Base-by-base conservation (phyloP, 1,139 yeast species). In the Pichia sp. region DNA sequence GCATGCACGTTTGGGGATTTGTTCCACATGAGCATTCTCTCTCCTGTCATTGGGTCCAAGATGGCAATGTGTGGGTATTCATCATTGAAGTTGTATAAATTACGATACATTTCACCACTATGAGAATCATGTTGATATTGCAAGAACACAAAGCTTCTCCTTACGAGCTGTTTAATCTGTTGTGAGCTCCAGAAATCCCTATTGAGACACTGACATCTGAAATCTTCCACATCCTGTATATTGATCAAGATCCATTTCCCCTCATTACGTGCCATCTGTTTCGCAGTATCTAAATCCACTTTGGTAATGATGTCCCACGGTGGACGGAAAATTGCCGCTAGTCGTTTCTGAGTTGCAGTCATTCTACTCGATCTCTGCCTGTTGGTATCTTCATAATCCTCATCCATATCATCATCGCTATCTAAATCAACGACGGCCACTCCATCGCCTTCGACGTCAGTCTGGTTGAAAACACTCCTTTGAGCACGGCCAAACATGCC, bases 11-110 rank as follows among this genome's bases (percentile, higher is more conserved):
- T 61, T 0, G 93, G 94, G 2, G 77, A 78, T 29, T 55, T 62
- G 12, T 75, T 76, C 95, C 96, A 88, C 41, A 67, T 67, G 47
- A 72, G 70, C 38, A 86, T 72, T 42, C 94, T 68, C 59, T 91
- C 98, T 12, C 97, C 97, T 0, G 98, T 91, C 55, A 88, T 74
- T 2, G 98, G 96, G 55, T 93, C 99, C 38, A 93, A 58, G 29
- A 93, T 84, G 3, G 96, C 86, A 29, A 93, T 77, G 55, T 91
- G 96, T 1, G 99, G 99, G 52, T 66, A 80, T 22, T 40, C 44
- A 22, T 62, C 69, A 3, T 67, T 58, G 35, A 77, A 65, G 4
- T 82, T 78, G 54, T 91, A 88, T 53, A 83, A 81, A 44, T 79
- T 78, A 17, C 68, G 53, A 55, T 85, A 91, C 42, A 69, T 72